Percentiles rank a stretch among this genome's conserved stretches.
Conservation (phyloP, 371 early-diverging fungal species). For the Mucor sp. region DNA sequence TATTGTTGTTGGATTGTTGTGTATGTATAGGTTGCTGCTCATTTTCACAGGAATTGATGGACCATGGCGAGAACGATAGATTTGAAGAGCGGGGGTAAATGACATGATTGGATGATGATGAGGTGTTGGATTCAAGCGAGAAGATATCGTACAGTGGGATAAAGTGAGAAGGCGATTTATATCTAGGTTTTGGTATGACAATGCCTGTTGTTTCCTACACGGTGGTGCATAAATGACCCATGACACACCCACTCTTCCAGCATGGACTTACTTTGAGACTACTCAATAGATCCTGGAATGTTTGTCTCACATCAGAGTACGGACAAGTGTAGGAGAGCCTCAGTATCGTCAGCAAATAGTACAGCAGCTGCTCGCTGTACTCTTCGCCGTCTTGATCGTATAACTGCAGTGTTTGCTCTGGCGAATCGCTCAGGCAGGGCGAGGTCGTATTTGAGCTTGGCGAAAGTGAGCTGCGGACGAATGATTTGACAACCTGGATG, state of each 20-base stretch:
- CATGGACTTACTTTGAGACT: constrained; percentile 40
- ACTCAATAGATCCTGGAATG: constrained; percentile 48
- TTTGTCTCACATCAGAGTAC: constrained; percentile 58
- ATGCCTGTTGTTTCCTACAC: constrained; percentile 38
- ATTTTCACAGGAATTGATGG: constrained; percentile 16
- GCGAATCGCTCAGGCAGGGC: constrained; percentile 14
- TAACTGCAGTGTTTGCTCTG: not conserved
- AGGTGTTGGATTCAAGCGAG: constrained; percentile 40
- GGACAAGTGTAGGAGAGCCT: constrained; percentile 61
- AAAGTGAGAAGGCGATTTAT: constrained; percentile 64
- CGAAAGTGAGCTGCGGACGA: constrained; percentile 40
- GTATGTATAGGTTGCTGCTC: not conserved
- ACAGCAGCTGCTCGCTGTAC: constrained; percentile 39
- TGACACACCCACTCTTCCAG: not conserved
- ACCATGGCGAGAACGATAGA: constrained; percentile 54
- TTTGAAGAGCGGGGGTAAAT: constrained; percentile 46
- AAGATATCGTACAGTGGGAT: constrained; percentile 51
- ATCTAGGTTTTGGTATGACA: constrained; percentile 55
- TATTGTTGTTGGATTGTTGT: not conserved
- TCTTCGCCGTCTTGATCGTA: constrained; percentile 23
- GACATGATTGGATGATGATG: constrained; percentile 19
- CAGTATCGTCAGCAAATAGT: constrained; percentile 57
- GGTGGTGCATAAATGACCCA: not conserved
- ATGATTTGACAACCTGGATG: constrained; percentile 51
- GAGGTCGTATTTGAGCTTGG: constrained; percentile 31